Evolutionary conservation across 441 rosid genomes (phyloP).

Genomic region (Jatropha multifida): DNA sequence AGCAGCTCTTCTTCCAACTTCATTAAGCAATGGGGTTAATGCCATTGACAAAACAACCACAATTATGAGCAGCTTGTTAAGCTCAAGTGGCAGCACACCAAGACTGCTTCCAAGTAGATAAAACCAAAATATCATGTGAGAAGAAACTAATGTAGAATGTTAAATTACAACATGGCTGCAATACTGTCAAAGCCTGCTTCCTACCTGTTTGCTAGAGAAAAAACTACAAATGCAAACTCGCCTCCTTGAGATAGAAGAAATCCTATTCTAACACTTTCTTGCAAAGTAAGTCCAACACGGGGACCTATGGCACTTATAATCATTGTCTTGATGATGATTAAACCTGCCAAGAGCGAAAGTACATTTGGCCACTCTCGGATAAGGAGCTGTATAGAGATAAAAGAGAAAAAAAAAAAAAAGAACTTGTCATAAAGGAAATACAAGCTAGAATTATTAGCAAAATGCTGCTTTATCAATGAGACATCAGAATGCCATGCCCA

Average conservation of each 20-base stretch:
- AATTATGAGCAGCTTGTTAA: constrained; percentile 93
- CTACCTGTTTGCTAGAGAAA: constrained; percentile 93
- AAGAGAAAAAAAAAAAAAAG: constrained; percentile 19
- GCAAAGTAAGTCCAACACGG: constrained; percentile 83
- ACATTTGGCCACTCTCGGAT: constrained; percentile 95
- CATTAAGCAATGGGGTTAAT: constrained; percentile 87
- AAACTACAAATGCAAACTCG: constrained; percentile 93
- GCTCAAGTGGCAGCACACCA: constrained; percentile 98
- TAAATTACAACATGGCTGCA: constrained; percentile 22
- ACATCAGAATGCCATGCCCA: neutral
- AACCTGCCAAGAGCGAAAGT: constrained; percentile 84
- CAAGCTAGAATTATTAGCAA: constrained; percentile 8
- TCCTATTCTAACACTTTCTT: constrained; percentile 90
- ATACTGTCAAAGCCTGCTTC: constrained; percentile 20
- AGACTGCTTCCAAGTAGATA: constrained; percentile 50
- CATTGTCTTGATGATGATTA: constrained; percentile 84
- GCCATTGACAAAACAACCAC: constrained; percentile 99
- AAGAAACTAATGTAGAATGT: constrained; percentile 20
- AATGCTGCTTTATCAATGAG: neutral
- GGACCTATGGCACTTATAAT: constrained; percentile 92
- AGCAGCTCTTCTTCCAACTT: constrained; percentile 81
- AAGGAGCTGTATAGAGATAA: constrained; percentile 56
- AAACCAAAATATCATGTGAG: constrained; percentile 22
- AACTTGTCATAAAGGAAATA: constrained; percentile 18
- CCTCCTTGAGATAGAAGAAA: constrained; percentile 98